A percentile compares a stretch with the other conserved stretches of the same genome.
phyloP scores from a whole-genome alignment of 305 asterid genomes.

The Ruellia speciosa region DNA sequence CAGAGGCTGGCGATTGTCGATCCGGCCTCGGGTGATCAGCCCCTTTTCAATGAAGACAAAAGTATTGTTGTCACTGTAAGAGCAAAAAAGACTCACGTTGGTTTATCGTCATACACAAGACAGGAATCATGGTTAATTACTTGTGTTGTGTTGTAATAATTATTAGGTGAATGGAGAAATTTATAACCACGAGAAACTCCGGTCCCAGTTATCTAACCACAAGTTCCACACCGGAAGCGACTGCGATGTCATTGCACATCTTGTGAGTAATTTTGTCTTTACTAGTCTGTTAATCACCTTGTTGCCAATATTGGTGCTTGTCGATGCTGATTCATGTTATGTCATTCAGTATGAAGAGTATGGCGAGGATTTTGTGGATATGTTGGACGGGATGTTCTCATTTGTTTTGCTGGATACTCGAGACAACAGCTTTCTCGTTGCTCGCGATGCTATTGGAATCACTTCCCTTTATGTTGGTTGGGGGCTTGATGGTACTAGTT shows the following conservation, averaged over 20 bases:
- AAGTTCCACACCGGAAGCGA: slow-evolving; percentile 88
- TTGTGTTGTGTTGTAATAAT: not conserved
- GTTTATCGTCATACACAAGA: not conserved
- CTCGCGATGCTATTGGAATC: slow-evolving; percentile 92
- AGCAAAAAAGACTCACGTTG: not conserved
- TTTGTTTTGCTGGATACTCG: slow-evolving; percentile 82
- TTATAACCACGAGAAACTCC: slow-evolving; percentile 80
- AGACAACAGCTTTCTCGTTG: slow-evolving; percentile 78
- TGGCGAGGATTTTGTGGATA: slow-evolving; percentile 80
- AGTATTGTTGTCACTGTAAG: slow-evolving; percentile 71
- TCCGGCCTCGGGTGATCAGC: slow-evolving; percentile 97
- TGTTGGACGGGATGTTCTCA: slow-evolving; percentile 96
- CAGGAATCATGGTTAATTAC: not conserved
- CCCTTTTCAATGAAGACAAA: slow-evolving; percentile 71
- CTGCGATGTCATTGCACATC: slow-evolving; percentile 96
- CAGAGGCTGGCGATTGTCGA: slow-evolving; percentile 88
- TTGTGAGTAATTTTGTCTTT: slow-evolving; percentile 43
- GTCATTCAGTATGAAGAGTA: slow-evolving; percentile 69
- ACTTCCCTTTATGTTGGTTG: slow-evolving; percentile 93
- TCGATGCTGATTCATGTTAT: not conserved
- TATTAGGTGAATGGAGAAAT: slow-evolving; percentile 90
- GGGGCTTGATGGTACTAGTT: slow-evolving; percentile 76
- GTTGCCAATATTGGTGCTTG: not conserved
- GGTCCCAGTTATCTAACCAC: slow-evolving; percentile 61
- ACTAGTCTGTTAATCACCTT: not conserved